A percentile compares a stretch with the other conserved stretches of the same genome.
Evolutionary conservation across 805 yeast genomes (phyloP).

Genomic region (Clavispora asparagi): DNA sequence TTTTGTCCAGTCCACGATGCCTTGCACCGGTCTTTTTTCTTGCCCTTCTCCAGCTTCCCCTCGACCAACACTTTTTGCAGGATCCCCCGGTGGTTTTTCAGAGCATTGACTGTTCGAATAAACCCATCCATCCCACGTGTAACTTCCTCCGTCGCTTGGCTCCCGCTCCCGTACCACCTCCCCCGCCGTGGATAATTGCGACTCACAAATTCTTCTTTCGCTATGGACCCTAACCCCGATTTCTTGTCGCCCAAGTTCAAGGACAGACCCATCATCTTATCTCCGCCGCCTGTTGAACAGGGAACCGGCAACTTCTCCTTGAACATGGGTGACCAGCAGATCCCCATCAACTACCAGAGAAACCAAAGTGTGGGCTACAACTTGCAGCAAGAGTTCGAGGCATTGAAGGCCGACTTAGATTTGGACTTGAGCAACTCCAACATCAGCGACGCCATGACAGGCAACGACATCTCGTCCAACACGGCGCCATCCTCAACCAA

Average conservation of each 20-base stretch:
- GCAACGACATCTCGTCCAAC: background rate
- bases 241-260: slow-evolving; percentile 10
- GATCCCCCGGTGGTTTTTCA: background rate
- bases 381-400: slow-evolving; percentile 43
- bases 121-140: background rate
- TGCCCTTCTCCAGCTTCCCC: background rate
- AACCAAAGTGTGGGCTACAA: slow-evolving; percentile 43
- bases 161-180: background rate
- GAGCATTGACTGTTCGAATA: slow-evolving; percentile 1
- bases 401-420: slow-evolving; percentile 42
- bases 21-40: background rate
- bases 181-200: background rate
- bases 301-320: slow-evolving; percentile 5
- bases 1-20: slow-evolving; percentile 1
- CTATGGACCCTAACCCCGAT: slow-evolving; percentile 2
- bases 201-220: slow-evolving; percentile 3
- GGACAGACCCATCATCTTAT: slow-evolving; percentile 36
- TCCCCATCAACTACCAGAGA: slow-evolving; percentile 14
- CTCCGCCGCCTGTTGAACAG: slow-evolving; percentile 37
- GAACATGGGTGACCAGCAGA: slow-evolving; percentile 2
- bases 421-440: slow-evolving; percentile 31
- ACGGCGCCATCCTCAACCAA: background rate
- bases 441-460: background rate
- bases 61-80: background rate
- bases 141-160: background rate